Evolutionary conservation across 805 yeast species (phyloP), one percentile per base, ranked within the genome.

Genomic region (Schwanniomyces sp.): DNA sequence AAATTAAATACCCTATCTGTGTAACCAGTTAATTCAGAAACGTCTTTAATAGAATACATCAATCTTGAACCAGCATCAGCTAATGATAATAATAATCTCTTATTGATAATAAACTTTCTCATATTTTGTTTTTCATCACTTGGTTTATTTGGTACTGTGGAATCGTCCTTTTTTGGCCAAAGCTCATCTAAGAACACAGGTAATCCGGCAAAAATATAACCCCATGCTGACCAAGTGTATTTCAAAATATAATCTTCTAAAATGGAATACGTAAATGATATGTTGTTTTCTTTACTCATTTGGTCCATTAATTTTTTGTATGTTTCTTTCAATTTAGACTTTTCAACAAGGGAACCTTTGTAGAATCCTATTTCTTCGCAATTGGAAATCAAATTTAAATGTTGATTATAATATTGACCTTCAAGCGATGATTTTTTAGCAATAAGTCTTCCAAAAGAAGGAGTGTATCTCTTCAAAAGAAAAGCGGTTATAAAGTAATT

Each of bases 51-150:
- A 2, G 97, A 90, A 66, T 89, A 90, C 96, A 91, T 91, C 69
- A 91, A 78, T 55, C 97, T 77, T 11, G 95, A 86, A 4, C 97
- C 97, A 0, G 98, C 96, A 69, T 91, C 98, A 4, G 97, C 96
- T 62, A 91, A 76, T 3, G 94, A 86, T 54, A 91, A 77, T 88
- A 91, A 85, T 53, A 91, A 76, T 59, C 98, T 79, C 70, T 91
- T 91, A 73, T 91, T 91, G 46, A 89, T 91, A 57, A 91, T 85
- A 57, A 91, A 91, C 55, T 88, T 90, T 57, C 89, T 85, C 89
- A 91, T 89, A 58, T 84, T 85, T 48, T 75, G 76, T 48, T 81
- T 78, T 57, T 67, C 84, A 50, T 70, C 70, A 9, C 70, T 61
- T 56, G 48, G 62, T 27, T 51, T 51, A 46, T 27, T 49, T 30